Base-by-base conservation (phyloP, 1,284 basidiomycete genomes). In the Meripilus lineatus region DNA sequence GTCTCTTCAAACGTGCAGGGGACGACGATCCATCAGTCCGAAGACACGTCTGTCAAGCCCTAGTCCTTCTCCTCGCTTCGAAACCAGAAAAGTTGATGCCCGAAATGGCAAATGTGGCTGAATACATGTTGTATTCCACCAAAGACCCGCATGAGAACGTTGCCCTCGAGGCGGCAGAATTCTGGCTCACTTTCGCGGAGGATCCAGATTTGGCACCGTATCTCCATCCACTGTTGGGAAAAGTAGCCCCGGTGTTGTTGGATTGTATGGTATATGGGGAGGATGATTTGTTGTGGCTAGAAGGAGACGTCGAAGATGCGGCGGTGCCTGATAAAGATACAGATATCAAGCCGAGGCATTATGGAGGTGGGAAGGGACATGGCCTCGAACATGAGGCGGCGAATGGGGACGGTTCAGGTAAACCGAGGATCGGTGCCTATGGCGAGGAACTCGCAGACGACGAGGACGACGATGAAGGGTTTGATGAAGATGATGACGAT, bases 121-220 rank as follows among this genome's bases (percentile, higher is more conserved):
- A 97, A 62, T 99, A 97, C 69, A 99, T 99, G 90, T 78, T 98
- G 32, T 99, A 94, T 70, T 97, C 93, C 28, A 98, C 93, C 8
- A 92, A 94, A 65, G 95, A 98, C 74, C 85, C 89, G 67, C 90
- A 98, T 65, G 93, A 96, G 69, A 84, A 84, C 46, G 93, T 97
- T 42, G 93, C 93, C 3, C 74, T 97, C 33, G 94, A 97, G 69
- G 96, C 96, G 11, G 97, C 93, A 76, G 96, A 99, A 73, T 99
- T 99, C 68, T 99, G 96, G 96, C 78, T 99, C 51, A 97, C 95
- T 1, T 99, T 99, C 60, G 93, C 96, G 14, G 96, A 99, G 64
- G 93, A 98, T 59, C 81, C 84, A 13, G 84, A 90, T 40, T 75
- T 99, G 21, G 81, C 84, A 14, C 80, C 83, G 13, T 90, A 89